Conservation (phyloP, 2,329 filamentous ascomycete species). For the Chaetomiaceae sp. region DNA sequence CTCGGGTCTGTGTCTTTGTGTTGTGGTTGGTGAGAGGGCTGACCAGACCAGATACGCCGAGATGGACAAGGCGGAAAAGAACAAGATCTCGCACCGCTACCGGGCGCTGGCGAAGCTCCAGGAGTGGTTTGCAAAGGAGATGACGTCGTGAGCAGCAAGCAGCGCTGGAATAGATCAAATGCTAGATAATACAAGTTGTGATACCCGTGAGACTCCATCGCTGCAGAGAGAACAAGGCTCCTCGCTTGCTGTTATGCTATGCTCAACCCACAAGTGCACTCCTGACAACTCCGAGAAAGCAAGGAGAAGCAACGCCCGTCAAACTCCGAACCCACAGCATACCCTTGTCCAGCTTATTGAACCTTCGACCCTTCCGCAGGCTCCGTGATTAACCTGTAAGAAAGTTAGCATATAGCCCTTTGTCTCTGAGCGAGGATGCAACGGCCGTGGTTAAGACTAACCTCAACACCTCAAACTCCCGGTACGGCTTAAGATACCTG, state of each 20-base stretch:
- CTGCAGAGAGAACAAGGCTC: background rate
- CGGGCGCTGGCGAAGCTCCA: slow-evolving; percentile 85
- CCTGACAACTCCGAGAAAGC: too few species aligned
- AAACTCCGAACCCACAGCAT: too few species aligned
- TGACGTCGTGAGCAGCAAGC: slow-evolving; percentile 20
- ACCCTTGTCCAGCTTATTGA: background rate
- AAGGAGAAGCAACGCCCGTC: too few species aligned
- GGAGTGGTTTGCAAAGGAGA: slow-evolving; percentile 62
- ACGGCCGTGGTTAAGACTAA: slow-evolving; percentile 37
- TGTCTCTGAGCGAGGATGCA: background rate
- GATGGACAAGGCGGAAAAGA: slow-evolving; percentile 86
- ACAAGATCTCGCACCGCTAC: slow-evolving; percentile 85
- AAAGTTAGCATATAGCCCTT: background rate
- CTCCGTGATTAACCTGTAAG: too few species aligned
- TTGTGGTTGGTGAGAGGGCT: background rate
- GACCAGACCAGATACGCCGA: slow-evolving; percentile 65
- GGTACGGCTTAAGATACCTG: slow-evolving; percentile 64
- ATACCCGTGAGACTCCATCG: background rate
- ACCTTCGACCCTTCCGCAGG: too few species aligned
- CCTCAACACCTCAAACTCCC: slow-evolving; percentile 76
- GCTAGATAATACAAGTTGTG: background rate
- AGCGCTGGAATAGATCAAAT: background rate
- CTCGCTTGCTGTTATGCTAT: background rate
- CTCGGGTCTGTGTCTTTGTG: background rate
- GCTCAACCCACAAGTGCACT: background rate